phyloP scores from a whole-genome alignment of 441 rosid species.

The Croton laevigatus region DNA sequence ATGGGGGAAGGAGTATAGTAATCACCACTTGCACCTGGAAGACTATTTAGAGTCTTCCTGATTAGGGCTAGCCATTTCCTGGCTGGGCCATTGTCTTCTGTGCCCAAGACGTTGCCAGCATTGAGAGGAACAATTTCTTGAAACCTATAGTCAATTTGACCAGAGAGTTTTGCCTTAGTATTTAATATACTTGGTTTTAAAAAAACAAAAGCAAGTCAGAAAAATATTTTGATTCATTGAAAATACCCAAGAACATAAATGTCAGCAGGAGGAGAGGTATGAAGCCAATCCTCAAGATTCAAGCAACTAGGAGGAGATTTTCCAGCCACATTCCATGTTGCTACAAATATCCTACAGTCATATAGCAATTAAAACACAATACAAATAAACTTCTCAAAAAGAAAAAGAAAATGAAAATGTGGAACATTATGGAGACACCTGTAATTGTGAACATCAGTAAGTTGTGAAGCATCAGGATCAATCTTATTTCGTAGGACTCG shows the following conservation, averaged over 20 bases:
- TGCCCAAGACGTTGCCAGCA: constrained; percentile 92
- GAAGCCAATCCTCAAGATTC: constrained; percentile 94
- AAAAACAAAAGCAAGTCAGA: neutral
- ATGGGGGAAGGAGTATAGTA: constrained; percentile 79
- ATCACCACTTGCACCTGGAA: constrained; percentile 67
- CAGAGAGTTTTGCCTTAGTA: constrained; percentile 6
- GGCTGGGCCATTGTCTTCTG: constrained; percentile 98
- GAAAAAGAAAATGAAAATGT: constrained; percentile 3
- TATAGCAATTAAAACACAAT: constrained; percentile 9
- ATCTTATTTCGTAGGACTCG: constrained; percentile 52
- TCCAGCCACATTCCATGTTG: constrained; percentile 98
- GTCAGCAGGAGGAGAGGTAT: constrained; percentile 90
- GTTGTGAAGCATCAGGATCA: constrained; percentile 59
- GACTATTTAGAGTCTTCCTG: constrained; percentile 80
- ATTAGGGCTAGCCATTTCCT: constrained; percentile 89
- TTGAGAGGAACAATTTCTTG: constrained; percentile 98
- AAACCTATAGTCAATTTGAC: constrained; percentile 45
- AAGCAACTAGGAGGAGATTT: constrained; percentile 78
- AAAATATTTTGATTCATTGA: constrained; percentile 6
- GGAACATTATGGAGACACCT: constrained; percentile 36
- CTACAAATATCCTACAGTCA: constrained; percentile 73
- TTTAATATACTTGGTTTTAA: neutral
- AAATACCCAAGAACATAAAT: constrained; percentile 91
- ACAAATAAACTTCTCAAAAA: constrained; percentile 13
- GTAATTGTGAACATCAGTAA: constrained; percentile 60